Evolutionary conservation across 805 yeast genomes (phyloP).

Genomic region (Candida ovalis): DNA sequence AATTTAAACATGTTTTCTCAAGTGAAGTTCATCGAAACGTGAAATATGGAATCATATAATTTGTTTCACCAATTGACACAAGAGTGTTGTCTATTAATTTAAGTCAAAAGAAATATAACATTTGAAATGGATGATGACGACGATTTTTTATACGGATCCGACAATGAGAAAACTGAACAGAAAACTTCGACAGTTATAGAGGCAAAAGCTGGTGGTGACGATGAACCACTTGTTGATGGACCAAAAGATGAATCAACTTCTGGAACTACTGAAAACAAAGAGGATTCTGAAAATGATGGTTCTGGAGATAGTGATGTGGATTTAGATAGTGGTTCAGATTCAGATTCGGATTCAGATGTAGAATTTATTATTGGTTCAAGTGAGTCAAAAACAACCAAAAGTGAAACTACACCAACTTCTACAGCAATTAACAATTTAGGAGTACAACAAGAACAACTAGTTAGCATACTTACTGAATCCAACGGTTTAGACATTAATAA

Average conservation of each 20-base stretch:
- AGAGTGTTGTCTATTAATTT: too few species aligned
- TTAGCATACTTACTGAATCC: slow-evolving; percentile 33
- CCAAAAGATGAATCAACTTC: slow-evolving; percentile 23
- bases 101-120: not conserved
- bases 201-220: slow-evolving; percentile 20
- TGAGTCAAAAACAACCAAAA: slow-evolving; percentile 26
- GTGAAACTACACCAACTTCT: slow-evolving; percentile 8
- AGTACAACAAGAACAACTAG: slow-evolving; percentile 25
- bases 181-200: slow-evolving; percentile 17
- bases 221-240: slow-evolving; percentile 18
- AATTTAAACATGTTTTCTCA: too few species aligned
- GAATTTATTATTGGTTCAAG: slow-evolving; percentile 70
- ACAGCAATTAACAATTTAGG: slow-evolving; percentile 16
- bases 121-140: slow-evolving; percentile 57
- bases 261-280: slow-evolving; percentile 10
- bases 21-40: too few species aligned
- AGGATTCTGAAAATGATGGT: slow-evolving; percentile 2
- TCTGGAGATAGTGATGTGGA: slow-evolving; percentile 19
- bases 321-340: slow-evolving; percentile 38
- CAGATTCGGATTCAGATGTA: slow-evolving; percentile 53
- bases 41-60: too few species aligned
- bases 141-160: slow-evolving; percentile 63
- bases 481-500: slow-evolving; percentile 61
- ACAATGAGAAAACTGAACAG: slow-evolving; percentile 29
- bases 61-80: too few species aligned